Base-by-base conservation (phyloP, 441 rosid species). In the Manihot esculenta region DNA sequence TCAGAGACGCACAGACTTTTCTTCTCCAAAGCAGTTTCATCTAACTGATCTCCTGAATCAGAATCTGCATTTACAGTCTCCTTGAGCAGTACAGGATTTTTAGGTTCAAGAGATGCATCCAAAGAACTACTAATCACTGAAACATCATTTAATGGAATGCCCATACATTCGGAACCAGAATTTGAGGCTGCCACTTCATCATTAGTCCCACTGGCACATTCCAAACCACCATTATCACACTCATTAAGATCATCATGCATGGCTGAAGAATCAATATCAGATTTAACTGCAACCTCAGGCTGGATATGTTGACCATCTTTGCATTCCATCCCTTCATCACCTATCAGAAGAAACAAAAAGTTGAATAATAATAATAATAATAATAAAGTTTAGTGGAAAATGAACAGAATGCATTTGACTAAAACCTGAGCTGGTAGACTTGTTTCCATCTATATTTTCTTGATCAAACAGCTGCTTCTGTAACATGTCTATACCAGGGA, bases 401-500 rank as follows among this genome's bases (percentile, higher is more conserved):
- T 47, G 27, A 62, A 51, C 0, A n/a, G 27, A 66, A 10, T 20
- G 54, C 45, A 64, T 61, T 59, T 24, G 64, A 76, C 64, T 54
- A 55, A 59, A 76, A 85, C 89, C 84, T 80, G 72, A 62, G 56
- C 75, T 55, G 15, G 67, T 42, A 59, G 68, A 53, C 66, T 60
- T 73, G 62, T 68, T 73, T 62, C 73, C 83, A 38, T 53, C 62
- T 11, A 62, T 55, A 67, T 77, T 79, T 64, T 83, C 89, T 74
- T 73, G 84, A 68, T 59, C 77, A 72, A 78, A 68, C 33, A 96
- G 85, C 65, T 79, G 76, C 83, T 93, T 95, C 79, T 91, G 97
- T 71, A 95, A 76, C 94, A 90, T 91, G 79, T 88, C 98, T 74
- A 91, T 83, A 27, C 97, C 98, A 56, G 99, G 99, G 78, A 95